Evolutionary conservation across 1,284 basidiomycete genomes (phyloP), one percentile per base, ranked within the genome.

Genomic region (Hemileia vastatrix): DNA sequence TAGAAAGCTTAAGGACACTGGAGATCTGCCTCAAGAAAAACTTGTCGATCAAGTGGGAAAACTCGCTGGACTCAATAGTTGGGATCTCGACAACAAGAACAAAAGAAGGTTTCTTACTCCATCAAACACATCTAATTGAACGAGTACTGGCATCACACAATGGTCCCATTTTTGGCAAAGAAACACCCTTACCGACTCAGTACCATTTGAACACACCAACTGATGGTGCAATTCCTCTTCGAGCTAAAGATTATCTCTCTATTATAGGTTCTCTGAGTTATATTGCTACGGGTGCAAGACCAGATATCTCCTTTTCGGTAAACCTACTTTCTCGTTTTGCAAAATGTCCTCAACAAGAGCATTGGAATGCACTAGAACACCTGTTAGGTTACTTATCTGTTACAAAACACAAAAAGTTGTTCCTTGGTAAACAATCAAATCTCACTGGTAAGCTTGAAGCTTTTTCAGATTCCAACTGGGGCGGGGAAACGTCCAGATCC

Each of bases 301-400:
- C 6, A 3, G 2, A n/a, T 53, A 6, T 4, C 3, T 2, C 51
- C 33, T 4, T 3, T 6, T 9, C 51, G 24, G 4, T 27, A 3
- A 6, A 2, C 19, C 9, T 6, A 6, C 27, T 18, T n/a, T 15
- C 51, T 31, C 6, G 19, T 9, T n/a, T n/a, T n/a, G n/a, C n/a
- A n/a, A n/a, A n/a, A n/a, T n/a, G n/a, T n/a, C n/a, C n/a, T n/a
- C n/a, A n/a, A n/a, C n/a, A n/a, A n/a, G n/a, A 4, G 8, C 47
- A 58, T 23, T 58, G 56, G 56, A 36, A 50, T 32, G 56, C 19
- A 4, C 8, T 58, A 3, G 15, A 50, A 5, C 56, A 58, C 19
- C 23, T 58, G 4, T 8, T 58, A 5, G 24, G 31, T 4, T 58
- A 50, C 27, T 3, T 50, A 4, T 27, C 9, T 4, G 19, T 8